These are phyloP conservation scores for Mortierella sp. DNA, from an alignment of 371 early-diverging fungal species.

Conservation along the genomic window DNA sequence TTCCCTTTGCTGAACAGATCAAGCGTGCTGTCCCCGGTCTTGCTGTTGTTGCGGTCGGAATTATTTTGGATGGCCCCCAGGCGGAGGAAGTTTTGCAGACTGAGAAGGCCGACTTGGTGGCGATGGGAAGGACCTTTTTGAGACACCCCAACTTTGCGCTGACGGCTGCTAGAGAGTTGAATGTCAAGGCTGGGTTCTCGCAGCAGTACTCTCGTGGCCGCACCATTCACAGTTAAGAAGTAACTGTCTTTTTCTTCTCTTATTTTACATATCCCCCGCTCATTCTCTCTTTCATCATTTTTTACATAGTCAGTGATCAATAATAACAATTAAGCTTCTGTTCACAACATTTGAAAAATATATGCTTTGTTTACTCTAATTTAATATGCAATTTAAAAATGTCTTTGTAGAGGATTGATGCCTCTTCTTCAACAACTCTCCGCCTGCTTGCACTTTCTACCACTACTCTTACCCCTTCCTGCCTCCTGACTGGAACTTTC, in stretches of 20 bases:
- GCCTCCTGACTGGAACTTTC: not conserved
- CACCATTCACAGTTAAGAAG: slow-evolving; percentile 60
- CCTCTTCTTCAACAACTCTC: not conserved
- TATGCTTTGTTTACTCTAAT: slow-evolving; percentile 13
- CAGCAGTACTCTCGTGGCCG: slow-evolving; percentile 71
- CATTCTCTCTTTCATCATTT: not conserved
- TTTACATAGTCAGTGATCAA: not conserved
- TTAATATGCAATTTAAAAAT: not conserved
- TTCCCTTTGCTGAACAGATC: slow-evolving; percentile 74
- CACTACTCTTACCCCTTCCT: too few species aligned
- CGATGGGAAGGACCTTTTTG: slow-evolving; percentile 41
- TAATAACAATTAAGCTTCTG: not conserved
- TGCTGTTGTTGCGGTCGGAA: slow-evolving; percentile 79
- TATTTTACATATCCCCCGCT: not conserved
- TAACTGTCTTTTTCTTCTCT: not conserved
- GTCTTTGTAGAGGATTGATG: not conserved
- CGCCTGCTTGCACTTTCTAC: too few species aligned
- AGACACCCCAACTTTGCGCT: slow-evolving; percentile 61
- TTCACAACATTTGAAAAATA: not conserved
- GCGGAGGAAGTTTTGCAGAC: slow-evolving; percentile 23
- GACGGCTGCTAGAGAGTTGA: slow-evolving; percentile 70
- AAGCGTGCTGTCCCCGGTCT: slow-evolving; percentile 68
- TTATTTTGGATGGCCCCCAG: slow-evolving; percentile 73
- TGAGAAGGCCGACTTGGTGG: slow-evolving; percentile 35
- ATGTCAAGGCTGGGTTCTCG: slow-evolving; percentile 73